Base-by-base conservation (phyloP, 106 monocot genomes). In the Vanilla planifolia region DNA sequence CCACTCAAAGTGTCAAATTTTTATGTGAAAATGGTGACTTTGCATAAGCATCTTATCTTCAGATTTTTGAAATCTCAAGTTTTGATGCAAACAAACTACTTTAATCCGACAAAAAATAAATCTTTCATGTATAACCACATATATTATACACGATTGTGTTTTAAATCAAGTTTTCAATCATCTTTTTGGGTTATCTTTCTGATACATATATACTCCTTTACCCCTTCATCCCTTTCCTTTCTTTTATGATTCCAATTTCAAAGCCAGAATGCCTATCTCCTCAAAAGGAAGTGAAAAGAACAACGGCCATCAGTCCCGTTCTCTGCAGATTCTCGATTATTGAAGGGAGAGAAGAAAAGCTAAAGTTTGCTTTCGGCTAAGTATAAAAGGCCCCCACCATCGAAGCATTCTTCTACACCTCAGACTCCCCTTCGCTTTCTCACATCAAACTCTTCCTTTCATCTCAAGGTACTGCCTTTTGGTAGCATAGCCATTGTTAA, bases 311-410 rank as follows among this genome's bases (percentile, higher is more conserved):
- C 52, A 9, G 28, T 53, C 53, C 30, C 32, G 30, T 30, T 29
- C 30, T 32, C 15, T 15, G 6, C 23, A 53, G 53, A 53, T 53
- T 53, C 53, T 53, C 53, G 27, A 53, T 53, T 53, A 53, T 53
- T 53, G 53, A 53, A n/a, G 53, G 23, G 53, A 53, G 53, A 53
- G 53, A 53, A 30, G n/a, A n/a, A 15, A 30, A 30, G 53, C 15
- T 26, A 52, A 6, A 53, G 23, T 5, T 53, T 10, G 30, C 53
- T 16, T 53, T 53, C 30, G 15, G 53, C 29, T 29, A 30, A 30
- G 28, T 30, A 53, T 53, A 53, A 29, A 53, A 53, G 9, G 29
- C 53, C 53, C 28, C 53, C 30, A 53, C 8, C 10, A 30, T 30
- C 30, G 2, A 16, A 53, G 15, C 30, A 53, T 30, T 53, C 9